Base-by-base conservation (phyloP, 75 land plant genomes). In the Pinus taeda region DNA sequence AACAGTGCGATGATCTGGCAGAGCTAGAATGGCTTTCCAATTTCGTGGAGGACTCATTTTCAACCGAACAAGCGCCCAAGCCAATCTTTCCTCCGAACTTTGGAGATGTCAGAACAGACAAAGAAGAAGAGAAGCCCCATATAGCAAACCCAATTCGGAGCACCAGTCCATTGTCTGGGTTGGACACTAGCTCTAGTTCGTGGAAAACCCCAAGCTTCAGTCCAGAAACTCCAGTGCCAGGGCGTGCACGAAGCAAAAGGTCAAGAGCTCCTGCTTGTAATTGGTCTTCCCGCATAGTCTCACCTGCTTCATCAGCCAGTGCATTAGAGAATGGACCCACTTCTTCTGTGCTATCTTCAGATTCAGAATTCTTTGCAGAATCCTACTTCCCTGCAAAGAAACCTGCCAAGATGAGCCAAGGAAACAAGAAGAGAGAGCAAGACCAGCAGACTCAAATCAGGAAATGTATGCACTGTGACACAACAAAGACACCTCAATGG, bases 401-500 rank as follows among this genome's bases (percentile, higher is more conserved):
- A 57, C 1, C 75, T 12, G 58, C 58, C 58, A 81, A 75, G 59
- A 13, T 57, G 4, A 20, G 53, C 15, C 12, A 59, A 1, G 29
- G 53, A 15, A 45, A 73, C 64, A 78, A 81, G 82, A 83, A 79
- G 36, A 56, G 57, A 12, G 64, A 67, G 20, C 78, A 39, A 26
- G 57, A 42, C 21, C 61, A 78, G 67, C 39, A 59, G 53, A 69
- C 63, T 64, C 37, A 15, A 57, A 60, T 18, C 90, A 90, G 98
- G 85, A 93, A 81, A 72, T 97, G 99, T 78, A 82, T 84, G 81
- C 99, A 97, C 66, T 97, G 99, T 74, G 86, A 83, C 36, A 89
- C 98, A 21, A 88, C 88, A 73, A 93, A 93, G 78, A 97, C 99
- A 29, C 99, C 99, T 8, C 99, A 97, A 81, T 97, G 99, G 99